These are phyloP conservation scores for Microthlaspi erraticum DNA, from an alignment of 345 rosid genomes.

Conservation along the genomic window DNA sequence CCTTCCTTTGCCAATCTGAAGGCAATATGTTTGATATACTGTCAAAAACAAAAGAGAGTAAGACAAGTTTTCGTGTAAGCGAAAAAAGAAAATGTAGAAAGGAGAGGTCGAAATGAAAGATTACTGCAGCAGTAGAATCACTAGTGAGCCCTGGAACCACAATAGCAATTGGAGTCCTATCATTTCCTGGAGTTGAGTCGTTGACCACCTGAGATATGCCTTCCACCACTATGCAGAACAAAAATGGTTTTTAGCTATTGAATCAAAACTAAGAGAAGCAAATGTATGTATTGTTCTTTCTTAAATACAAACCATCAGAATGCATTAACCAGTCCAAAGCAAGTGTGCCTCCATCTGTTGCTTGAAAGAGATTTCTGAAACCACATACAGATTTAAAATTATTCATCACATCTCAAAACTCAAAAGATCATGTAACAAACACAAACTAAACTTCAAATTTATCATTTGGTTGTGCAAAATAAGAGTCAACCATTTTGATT, in stretches of 20 bases:
- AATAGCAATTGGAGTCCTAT: constrained; percentile 60
- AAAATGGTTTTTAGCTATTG: too few species aligned
- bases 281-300: neutral
- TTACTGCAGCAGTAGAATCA: constrained; percentile 72
- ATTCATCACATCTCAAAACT: neutral
- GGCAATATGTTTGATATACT: constrained; percentile 82
- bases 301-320: constrained; percentile 59
- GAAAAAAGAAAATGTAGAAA: constrained; percentile 3
- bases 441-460: neutral
- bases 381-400: neutral
- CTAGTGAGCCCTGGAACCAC: constrained; percentile 81
- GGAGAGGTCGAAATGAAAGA: constrained; percentile 17
- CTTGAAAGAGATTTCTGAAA: constrained; percentile 65
- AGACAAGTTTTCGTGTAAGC: neutral
- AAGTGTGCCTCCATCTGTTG: constrained; percentile 91
- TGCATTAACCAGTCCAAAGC: constrained; percentile 87
- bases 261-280: constrained; percentile 8
- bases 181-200: constrained; percentile 39
- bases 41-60: neutral
- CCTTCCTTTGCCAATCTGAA: constrained; percentile 66
- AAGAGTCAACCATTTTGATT: too few species aligned
- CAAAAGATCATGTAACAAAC: too few species aligned
- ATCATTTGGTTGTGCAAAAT: too few species aligned
- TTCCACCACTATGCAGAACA: constrained; percentile 33
- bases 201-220: constrained; percentile 42